Conservation (phyloP, 2,329 filamentous ascomycete species). For the Gremmenia infestans region DNA sequence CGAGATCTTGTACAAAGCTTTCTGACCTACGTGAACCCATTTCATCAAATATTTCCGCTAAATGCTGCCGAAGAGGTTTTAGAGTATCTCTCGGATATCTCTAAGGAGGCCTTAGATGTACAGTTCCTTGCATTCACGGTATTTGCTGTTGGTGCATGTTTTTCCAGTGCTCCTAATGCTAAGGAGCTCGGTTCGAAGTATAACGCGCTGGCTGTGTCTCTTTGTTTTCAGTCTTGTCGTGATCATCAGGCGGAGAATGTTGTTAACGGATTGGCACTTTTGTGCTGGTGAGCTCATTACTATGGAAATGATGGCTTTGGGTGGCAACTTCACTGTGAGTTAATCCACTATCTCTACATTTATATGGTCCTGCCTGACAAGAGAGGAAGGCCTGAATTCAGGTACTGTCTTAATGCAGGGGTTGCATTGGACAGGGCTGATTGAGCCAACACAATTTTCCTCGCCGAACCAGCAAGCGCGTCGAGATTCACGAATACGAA, state of each 20-base stretch:
- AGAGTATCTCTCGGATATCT: background rate
- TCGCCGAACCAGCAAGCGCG: background rate
- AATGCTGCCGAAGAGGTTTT: background rate
- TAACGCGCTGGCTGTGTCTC: background rate
- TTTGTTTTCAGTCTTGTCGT: background rate
- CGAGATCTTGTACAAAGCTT: background rate
- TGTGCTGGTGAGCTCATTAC: conserved; percentile 8
- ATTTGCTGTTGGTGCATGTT: conserved; percentile 3
- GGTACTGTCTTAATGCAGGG: background rate
- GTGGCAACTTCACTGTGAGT: conserved; percentile 8
- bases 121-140: conserved; percentile 1
- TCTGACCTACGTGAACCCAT: conserved; percentile 3
- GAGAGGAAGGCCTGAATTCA: too few species aligned
- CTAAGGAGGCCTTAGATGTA: background rate
- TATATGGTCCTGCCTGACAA: background rate
- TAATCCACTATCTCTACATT: background rate
- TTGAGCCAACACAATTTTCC: background rate
- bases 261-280: conserved; percentile 4
- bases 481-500: conserved; percentile 2
- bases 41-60: conserved; percentile 1
- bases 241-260: conserved; percentile 1
- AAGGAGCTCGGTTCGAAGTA: background rate
- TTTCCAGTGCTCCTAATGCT: background rate
- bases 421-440: conserved; percentile 4
- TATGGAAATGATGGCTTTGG: conserved; percentile 8